phyloP scores from a whole-genome alignment of 139 green algal genomes.

The Volvox reticuliferus region DNA sequence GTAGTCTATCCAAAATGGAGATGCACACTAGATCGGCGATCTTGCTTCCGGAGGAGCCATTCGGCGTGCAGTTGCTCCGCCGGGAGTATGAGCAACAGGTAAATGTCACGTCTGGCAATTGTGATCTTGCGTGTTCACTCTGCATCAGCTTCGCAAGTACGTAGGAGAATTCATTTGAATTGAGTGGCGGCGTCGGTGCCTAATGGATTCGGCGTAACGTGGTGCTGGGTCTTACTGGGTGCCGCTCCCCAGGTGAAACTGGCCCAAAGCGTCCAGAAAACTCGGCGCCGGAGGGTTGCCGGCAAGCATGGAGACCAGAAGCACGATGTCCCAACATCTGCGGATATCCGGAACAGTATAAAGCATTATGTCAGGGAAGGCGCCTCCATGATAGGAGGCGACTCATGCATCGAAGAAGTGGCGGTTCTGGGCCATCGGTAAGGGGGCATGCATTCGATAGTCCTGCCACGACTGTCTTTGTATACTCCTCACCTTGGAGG shows the following conservation, averaged over 20 bases:
- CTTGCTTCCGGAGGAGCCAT: conserved; percentile 24
- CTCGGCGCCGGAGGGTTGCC: no score
- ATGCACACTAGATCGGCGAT: background rate
- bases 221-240: background rate
- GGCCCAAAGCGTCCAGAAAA: background rate
- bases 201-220: no score
- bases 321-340: background rate
- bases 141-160: background rate
- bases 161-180: background rate
- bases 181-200: no score
- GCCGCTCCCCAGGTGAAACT: background rate
- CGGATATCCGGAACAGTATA: background rate
- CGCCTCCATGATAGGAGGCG: background rate
- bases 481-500: no score
- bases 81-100: conserved; percentile 19
- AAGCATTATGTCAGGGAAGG: conserved; percentile 21
- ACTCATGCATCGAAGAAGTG: conserved; percentile 30
- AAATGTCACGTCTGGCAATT: no score
- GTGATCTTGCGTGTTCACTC: background rate
- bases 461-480: no score
- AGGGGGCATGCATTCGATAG: background rate
- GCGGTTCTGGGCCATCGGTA: conserved; percentile 35
- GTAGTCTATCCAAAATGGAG: background rate
- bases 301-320: background rate
- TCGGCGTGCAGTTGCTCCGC: conserved; percentile 33